phyloP scores from a whole-genome alignment of 192 early-diverging fungal species.

The Thoreauomyces humboldtii region DNA sequence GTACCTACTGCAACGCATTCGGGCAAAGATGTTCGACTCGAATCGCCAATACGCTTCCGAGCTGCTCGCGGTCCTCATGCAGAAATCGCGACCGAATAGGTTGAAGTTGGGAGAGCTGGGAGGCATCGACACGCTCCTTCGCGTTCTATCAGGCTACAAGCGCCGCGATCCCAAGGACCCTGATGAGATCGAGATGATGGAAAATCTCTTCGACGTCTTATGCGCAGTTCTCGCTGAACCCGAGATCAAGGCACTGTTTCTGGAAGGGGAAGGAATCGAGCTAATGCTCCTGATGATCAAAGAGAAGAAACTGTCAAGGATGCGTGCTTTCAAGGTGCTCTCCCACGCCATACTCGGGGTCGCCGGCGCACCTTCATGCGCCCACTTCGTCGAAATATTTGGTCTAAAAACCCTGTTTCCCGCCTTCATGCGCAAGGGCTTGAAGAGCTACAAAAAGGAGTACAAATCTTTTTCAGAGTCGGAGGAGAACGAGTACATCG shows the following conservation, averaged over 20 bases:
- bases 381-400: conserved; percentile 74
- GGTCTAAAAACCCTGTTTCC: conserved; percentile 87
- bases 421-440: conserved; percentile 80
- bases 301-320: conserved; percentile 75
- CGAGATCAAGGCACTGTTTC: conserved; percentile 70
- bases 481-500: conserved; percentile 85
- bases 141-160: conserved; percentile 60
- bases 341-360: conserved; percentile 56
- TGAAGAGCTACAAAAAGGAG: conserved; percentile 71
- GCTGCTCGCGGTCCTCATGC: conserved; percentile 79
- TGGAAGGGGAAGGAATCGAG: conserved; percentile 85
- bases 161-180: conserved; percentile 73
- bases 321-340: conserved; percentile 83
- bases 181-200: conserved; percentile 89
- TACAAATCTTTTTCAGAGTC: conserved; percentile 75
- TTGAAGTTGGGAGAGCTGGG: conserved; percentile 34
- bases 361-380: conserved; percentile 46
- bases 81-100: conserved; percentile 46
- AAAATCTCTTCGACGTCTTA: conserved; percentile 84
- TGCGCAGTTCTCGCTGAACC: conserved; percentile 68
- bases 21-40: conserved; percentile 66
- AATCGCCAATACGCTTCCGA: conserved; percentile 88
- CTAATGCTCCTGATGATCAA: conserved; percentile 87
- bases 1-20: conserved; percentile 73
- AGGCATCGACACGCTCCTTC: conserved; percentile 71